A percentile compares a stretch with the other conserved stretches of the same genome.
These are phyloP conservation scores for Bassia scoparia DNA, from an alignment of 148 eudicot species.

Conservation along the genomic window DNA sequence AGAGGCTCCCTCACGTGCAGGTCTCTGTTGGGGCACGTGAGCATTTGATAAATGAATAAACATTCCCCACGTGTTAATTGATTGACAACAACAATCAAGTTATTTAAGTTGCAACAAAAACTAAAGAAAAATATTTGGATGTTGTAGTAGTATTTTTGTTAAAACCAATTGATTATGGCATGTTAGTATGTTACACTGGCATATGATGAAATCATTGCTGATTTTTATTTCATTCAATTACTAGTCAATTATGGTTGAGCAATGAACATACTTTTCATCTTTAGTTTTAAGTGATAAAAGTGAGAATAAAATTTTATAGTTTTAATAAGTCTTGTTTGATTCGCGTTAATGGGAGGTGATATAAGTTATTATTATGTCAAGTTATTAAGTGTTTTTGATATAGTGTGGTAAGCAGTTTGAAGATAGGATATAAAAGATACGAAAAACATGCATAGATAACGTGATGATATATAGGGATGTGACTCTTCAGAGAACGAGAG, in stretches of 20 bases:
- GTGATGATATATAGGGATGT: too few relatives aligned
- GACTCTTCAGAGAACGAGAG: too few relatives aligned
- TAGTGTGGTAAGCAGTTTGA: too few relatives aligned
- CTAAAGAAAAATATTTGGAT: not conserved
- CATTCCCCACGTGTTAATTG: constrained; percentile 20
- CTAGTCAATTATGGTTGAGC: too few relatives aligned
- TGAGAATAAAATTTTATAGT: too few relatives aligned
- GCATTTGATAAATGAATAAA: not conserved
- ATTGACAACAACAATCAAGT: not conserved
- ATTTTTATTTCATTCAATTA: not conserved
- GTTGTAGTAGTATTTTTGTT: constrained; percentile 4
- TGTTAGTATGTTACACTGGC: not conserved
- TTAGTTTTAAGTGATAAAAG: not conserved
- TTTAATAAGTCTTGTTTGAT: too few relatives aligned
- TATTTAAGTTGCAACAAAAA: not conserved
- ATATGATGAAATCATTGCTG: constrained; percentile 20
- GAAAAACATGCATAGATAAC: too few relatives aligned
- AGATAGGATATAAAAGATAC: too few relatives aligned
- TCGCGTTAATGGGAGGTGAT: too few relatives aligned
- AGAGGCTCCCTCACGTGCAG: constrained; percentile 14
- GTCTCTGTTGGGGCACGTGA: constrained; percentile 21
- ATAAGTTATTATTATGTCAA: too few relatives aligned
- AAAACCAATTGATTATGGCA: constrained; percentile 19
- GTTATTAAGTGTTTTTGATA: too few relatives aligned
- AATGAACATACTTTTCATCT: too few relatives aligned